Evolutionary conservation across 139 green algal genomes (phyloP), one percentile per base, ranked within the genome.

Genomic region (Pycnococcus provasolii): DNA sequence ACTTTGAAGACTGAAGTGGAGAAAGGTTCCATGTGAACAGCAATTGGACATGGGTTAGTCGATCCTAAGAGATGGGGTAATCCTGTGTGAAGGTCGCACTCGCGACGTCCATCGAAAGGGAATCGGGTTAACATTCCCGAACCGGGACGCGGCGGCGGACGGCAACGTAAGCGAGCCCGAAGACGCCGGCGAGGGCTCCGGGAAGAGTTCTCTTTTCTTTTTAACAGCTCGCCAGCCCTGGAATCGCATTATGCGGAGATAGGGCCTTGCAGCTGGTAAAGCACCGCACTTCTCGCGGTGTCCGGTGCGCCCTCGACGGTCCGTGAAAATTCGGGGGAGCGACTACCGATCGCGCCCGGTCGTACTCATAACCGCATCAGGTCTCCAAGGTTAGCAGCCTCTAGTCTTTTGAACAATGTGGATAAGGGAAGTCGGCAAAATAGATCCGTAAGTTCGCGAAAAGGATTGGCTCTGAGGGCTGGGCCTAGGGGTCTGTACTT

Each of bases 341-440:
- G 69, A 64, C 65, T 90, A 82, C 74, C 75, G 74, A 85, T 88
- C 82, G 73, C 80, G 79, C 78, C 84, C 79, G 80, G 78, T 90
- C 87, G 85, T 94, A 90, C 87, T 88, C 85, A 89, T 91, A 94
- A 91, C 87, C 86, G 87, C 87, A 94, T 89, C 87, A 94, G 87
- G 87, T 94, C 86, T 94, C 87, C 87, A 90, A 94, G 87, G 86
- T 94, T 84, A 94, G 86, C 84, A 91, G 87, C 87, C 86, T 94
- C 87, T 94, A 86, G 87, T 90, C 84, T 81, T 91, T 91, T 88
- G 85, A 91, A 91, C 78, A 90, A 90, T 91, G 86, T 93, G 89
- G 87, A 84, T 91, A 94, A 94, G 87, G 87, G 87, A 94, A 94
- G 87, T 93, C 87, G 87, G 87, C 87, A 94, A 94, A 91, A 90